A percentile compares a stretch with the other conserved stretches of the same genome.
Conservation (phyloP, 768 basidiomycete species). For the Auricularia auricula-judae region DNA sequence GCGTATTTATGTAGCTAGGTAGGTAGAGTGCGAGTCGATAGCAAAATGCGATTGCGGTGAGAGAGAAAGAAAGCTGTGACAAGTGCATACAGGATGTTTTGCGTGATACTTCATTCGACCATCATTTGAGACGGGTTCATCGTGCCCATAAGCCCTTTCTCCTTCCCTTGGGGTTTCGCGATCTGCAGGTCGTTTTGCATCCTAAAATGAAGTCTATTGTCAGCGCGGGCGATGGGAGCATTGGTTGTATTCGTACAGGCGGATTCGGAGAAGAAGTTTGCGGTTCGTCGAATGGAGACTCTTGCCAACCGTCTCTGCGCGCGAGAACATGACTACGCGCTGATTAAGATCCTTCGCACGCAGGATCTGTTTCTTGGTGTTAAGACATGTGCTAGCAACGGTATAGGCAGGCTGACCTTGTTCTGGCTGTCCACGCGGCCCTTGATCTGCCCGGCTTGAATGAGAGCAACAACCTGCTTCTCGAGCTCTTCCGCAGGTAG, state of each 20-base stretch:
- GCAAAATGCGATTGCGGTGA: not conserved
- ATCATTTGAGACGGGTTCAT: not conserved
- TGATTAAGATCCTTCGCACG: conserved; percentile 71
- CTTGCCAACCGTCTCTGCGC: conserved; percentile 60
- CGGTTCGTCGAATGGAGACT: conserved; percentile 65
- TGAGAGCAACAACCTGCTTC: conserved; percentile 61
- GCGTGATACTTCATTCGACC: not conserved
- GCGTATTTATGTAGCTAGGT: not conserved
- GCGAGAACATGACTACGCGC: conserved; percentile 63
- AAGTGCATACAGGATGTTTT: not conserved
- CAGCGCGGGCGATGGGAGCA: not conserved
- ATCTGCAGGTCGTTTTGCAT: conserved; percentile 1
- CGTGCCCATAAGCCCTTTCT: not conserved
- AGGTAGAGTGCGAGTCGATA: not conserved
- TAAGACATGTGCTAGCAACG: not conserved
- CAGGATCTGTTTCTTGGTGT: conserved; percentile 41
- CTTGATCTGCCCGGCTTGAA: conserved; percentile 66
- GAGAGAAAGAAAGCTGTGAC: not conserved
- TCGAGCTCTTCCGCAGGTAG: conserved; percentile 65
- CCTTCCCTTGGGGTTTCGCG: not conserved
- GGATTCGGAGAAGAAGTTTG: conserved; percentile 73
- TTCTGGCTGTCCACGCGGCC: conserved; percentile 84
- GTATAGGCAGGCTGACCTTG: conserved; percentile 38
- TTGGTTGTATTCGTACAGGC: conserved; percentile 47
- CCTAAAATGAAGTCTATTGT: not conserved